phyloP scores from a whole-genome alignment of 148 eudicot genomes.

The Dianthus caryophyllus region DNA sequence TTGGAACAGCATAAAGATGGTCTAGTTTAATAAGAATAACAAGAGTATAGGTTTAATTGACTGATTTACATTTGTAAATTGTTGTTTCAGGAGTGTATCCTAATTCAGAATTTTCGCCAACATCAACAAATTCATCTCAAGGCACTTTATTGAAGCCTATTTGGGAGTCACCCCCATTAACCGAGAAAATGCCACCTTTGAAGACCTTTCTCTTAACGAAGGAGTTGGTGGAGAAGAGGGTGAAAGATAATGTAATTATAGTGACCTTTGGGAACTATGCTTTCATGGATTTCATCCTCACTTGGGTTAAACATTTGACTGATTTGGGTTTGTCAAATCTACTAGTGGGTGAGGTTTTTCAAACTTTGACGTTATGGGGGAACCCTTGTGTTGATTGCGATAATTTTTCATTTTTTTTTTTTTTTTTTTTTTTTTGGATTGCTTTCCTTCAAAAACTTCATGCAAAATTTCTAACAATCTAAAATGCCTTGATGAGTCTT shows the following conservation, averaged over 20 bases:
- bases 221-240: conserved; percentile 72
- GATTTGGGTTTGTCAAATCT: conserved; percentile 78
- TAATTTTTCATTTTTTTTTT: not conserved
- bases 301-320: conserved; percentile 92
- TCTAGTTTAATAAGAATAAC: not conserved
- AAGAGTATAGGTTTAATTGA: not conserved
- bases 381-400: not conserved
- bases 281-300: conserved; percentile 90
- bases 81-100: conserved; percentile 32
- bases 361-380: not conserved
- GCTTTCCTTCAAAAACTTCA: not conserved
- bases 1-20: not conserved
- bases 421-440: not conserved
- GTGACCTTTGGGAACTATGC: conserved; percentile 97
- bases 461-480: not conserved
- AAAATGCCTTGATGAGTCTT: not conserved
- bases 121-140: conserved; percentile 22
- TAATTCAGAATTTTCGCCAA: conserved; percentile 27
- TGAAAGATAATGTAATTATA: conserved; percentile 62
- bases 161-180: conserved; percentile 56
- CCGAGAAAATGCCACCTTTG: conserved; percentile 64
- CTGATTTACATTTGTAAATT: not conserved
- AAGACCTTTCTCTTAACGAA: conserved; percentile 64
- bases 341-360: conserved; percentile 64
- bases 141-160: conserved; percentile 34